Conservation (phyloP, 768 basidiomycete genomes). For the Galerina marginata region DNA sequence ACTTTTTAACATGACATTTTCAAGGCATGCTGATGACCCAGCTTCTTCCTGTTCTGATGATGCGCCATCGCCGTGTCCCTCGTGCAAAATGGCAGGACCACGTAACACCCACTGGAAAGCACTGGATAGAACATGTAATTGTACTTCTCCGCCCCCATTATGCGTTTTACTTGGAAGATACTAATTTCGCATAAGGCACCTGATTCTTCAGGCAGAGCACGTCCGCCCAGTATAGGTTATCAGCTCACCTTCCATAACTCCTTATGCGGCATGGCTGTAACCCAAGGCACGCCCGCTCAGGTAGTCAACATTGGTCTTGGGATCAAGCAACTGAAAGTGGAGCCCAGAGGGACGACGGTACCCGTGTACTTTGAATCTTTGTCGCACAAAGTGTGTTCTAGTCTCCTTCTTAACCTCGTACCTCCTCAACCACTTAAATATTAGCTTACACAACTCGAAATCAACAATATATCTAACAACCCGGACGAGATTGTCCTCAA, state of each 20-base stretch:
- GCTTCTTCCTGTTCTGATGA: constrained; percentile 83
- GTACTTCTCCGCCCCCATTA: background rate
- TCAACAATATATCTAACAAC: constrained; percentile 55
- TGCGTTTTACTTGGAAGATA: constrained; percentile 2
- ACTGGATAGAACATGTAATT: constrained; percentile 80
- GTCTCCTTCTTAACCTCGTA: constrained; percentile 1
- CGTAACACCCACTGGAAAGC: constrained; percentile 65
- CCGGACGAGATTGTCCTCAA: constrained; percentile 72
- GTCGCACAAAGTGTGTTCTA: constrained; percentile 68
- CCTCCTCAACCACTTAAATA: background rate
- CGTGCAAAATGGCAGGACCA: constrained; percentile 76
- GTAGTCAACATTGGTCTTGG: constrained; percentile 87
- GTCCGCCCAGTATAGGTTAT: constrained; percentile 81
- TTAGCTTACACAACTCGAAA: constrained; percentile 46
- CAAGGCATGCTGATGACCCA: constrained; percentile 73
- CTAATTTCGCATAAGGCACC: constrained; percentile 42
- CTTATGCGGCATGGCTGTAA: constrained; percentile 85
- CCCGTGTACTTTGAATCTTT: constrained; percentile 72
- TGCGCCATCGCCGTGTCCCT: constrained; percentile 82
- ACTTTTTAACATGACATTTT: constrained; percentile 12
- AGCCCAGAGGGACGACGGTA: constrained; percentile 63
- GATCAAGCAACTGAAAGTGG: constrained; percentile 68
- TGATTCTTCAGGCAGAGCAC: constrained; percentile 65
- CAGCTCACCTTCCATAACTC: constrained; percentile 72
- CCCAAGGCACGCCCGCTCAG: constrained; percentile 74